These are phyloP conservation scores for Fusarium equiseti DNA, from an alignment of 2,329 filamentous ascomycete species.

Conservation along the genomic window DNA sequence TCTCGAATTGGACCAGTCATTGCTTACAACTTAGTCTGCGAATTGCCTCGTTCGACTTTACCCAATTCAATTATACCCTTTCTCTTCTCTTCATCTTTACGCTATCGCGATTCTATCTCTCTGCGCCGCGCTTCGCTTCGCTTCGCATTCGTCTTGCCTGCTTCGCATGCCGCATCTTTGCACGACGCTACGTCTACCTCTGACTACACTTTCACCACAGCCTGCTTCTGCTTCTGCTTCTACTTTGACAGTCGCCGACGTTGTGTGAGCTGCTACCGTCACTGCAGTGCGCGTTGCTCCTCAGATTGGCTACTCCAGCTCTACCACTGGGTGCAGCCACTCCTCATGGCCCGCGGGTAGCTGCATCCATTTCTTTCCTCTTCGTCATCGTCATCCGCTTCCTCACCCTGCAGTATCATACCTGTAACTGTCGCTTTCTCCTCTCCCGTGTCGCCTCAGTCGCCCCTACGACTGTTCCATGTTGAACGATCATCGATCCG, in stretches of 20 bases:
- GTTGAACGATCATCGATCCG: constrained; percentile 33
- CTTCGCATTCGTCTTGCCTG: constrained; percentile 39
- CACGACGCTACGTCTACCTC: constrained; percentile 44
- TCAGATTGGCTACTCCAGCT: constrained; percentile 27
- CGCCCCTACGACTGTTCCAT: constrained; percentile 19
- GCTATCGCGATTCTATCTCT: constrained; percentile 28
- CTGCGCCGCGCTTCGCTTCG: constrained; percentile 32
- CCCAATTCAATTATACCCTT: neutral
- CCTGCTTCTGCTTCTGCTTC: constrained; percentile 38
- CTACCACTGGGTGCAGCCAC: constrained; percentile 36
- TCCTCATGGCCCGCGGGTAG: constrained; percentile 48
- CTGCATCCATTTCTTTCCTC: constrained; percentile 42
- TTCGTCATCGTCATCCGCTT: constrained; percentile 22
- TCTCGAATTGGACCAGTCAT: constrained; percentile 37
- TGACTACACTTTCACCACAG: constrained; percentile 39
- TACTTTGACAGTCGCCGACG: constrained; percentile 42
- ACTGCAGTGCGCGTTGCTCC: constrained; percentile 41
- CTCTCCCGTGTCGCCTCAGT: constrained; percentile 10
- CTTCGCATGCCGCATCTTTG: constrained; percentile 54
- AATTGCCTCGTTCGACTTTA: constrained; percentile 43
- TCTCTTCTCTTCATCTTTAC: neutral
- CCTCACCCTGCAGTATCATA: constrained; percentile 7
- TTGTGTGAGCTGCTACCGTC: constrained; percentile 36
- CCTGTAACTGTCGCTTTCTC: constrained; percentile 19
- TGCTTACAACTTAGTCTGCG: constrained; percentile 43